phyloP scores from a whole-genome alignment of 2,329 filamentous ascomycete species.

The Myrmaecium sp. region DNA sequence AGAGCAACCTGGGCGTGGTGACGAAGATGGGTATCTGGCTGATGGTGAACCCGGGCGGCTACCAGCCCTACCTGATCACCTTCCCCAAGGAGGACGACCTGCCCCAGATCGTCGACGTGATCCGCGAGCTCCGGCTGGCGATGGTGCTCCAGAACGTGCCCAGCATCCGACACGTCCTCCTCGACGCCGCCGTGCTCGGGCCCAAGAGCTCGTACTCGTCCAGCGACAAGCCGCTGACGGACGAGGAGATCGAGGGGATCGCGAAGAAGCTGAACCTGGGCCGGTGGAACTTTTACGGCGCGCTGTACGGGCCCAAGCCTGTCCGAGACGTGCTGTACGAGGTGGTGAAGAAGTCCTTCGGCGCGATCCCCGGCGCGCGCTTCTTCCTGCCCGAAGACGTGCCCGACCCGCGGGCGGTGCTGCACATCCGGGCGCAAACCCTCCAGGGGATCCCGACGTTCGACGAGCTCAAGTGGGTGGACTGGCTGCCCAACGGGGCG shows the following conservation, averaged over 20 bases:
- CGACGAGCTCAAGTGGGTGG: conserved; percentile 21
- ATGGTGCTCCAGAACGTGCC: conserved; percentile 30
- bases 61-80: conserved; percentile 27
- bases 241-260: conserved; percentile 25
- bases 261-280: conserved; percentile 24
- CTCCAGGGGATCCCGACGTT: conserved; percentile 11
- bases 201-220: conserved; percentile 15
- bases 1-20: conserved; percentile 19
- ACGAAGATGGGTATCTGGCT: conserved; percentile 37
- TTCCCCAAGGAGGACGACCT: conserved; percentile 34
- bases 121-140: conserved; percentile 24
- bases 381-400: conserved; percentile 20
- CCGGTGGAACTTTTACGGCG: conserved; percentile 33
- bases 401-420: conserved; percentile 17
- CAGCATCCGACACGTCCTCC: conserved; percentile 23
- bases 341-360: conserved; percentile 18
- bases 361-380: conserved; percentile 14
- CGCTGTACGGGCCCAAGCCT: conserved; percentile 11
- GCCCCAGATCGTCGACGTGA: conserved; percentile 30
- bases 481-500: conserved; percentile 27
- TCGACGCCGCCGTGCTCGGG: conserved; percentile 24
- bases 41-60: conserved; percentile 35
- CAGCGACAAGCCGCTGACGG: conserved; percentile 17
- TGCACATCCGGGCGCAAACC: conserved; percentile 8
- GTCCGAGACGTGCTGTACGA: conserved; percentile 16